Conservation (phyloP, 352 stramenopile genomes). For the Phytophthora tubulina region DNA sequence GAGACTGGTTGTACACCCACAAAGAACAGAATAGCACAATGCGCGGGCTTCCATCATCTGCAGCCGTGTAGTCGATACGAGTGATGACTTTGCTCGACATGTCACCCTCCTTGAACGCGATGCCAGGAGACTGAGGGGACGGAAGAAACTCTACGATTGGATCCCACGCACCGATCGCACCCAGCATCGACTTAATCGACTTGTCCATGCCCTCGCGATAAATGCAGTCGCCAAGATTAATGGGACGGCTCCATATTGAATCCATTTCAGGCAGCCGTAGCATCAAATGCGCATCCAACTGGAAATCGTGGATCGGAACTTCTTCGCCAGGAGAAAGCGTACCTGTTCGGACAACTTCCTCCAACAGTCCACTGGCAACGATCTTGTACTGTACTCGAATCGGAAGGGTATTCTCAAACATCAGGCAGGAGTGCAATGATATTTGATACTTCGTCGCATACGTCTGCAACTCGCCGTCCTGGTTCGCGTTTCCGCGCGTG, state of each 20-base stretch:
- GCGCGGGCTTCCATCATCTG: slow-evolving; percentile 84
- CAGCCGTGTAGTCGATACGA: slow-evolving; percentile 86
- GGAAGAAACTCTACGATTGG: slow-evolving; percentile 81
- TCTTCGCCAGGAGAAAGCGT: slow-evolving; percentile 87
- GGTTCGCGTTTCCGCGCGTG: slow-evolving; percentile 59
- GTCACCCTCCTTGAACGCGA: slow-evolving; percentile 77
- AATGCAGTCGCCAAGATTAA: slow-evolving; percentile 84
- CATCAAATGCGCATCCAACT: slow-evolving; percentile 75
- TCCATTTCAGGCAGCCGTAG: slow-evolving; percentile 88
- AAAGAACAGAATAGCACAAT: slow-evolving; percentile 86
- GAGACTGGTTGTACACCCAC: slow-evolving; percentile 93
- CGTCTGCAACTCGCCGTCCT: slow-evolving; percentile 69
- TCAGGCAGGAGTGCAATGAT: slow-evolving; percentile 80
- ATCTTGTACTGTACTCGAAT: slow-evolving; percentile 89
- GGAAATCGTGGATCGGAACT: slow-evolving; percentile 85
- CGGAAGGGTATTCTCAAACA: slow-evolving; percentile 90
- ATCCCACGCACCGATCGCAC: slow-evolving; percentile 60
- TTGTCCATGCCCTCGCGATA: slow-evolving; percentile 82
- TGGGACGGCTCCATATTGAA: slow-evolving; percentile 79
- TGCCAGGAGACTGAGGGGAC: slow-evolving; percentile 56
- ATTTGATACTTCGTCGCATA: slow-evolving; percentile 92
- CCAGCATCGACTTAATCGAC: slow-evolving; percentile 69
- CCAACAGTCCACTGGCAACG: slow-evolving; percentile 37
- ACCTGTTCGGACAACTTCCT: slow-evolving; percentile 60
- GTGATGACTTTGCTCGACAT: slow-evolving; percentile 71